Conservation (phyloP, 306 rosid species). For the Vigna angularis region DNA sequence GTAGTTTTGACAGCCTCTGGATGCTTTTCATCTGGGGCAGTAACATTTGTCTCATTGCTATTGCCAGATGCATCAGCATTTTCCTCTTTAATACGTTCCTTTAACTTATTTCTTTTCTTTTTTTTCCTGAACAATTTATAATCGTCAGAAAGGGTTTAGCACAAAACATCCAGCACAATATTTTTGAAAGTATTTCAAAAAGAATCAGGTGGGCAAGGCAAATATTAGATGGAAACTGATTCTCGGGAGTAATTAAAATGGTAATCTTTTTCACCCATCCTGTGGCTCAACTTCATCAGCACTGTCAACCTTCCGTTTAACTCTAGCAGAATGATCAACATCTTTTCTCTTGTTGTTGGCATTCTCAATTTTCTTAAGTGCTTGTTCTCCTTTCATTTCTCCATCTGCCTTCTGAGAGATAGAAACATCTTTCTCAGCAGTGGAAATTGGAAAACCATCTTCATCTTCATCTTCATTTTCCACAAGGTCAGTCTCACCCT, state of each 20-base stretch:
- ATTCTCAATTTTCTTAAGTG: conserved; percentile 49
- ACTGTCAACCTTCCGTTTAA: conserved; percentile 70
- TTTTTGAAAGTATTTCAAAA: neutral
- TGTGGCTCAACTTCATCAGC: conserved; percentile 57
- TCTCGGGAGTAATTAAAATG: neutral
- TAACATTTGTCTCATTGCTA: conserved; percentile 38
- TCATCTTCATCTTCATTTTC: conserved; percentile 95
- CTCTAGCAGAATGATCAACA: conserved; percentile 50
- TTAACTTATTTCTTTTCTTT: conserved; percentile 64
- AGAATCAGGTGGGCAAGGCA: neutral
- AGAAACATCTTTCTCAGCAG: conserved; percentile 49
- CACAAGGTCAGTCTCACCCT: too few species aligned
- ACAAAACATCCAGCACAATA: conserved; percentile 7
- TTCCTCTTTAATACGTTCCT: conserved; percentile 54
- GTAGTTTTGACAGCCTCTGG: conserved; percentile 47
- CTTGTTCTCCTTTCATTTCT: conserved; percentile 48
- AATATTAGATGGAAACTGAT: conserved; percentile 17
- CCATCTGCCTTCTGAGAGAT: conserved; percentile 50
- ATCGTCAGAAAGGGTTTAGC: conserved; percentile 28
- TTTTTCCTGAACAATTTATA: conserved; percentile 63
- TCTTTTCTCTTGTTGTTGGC: conserved; percentile 57
- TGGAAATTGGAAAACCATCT: conserved; percentile 89
- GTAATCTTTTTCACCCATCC: conserved; percentile 65
- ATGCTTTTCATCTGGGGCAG: conserved; percentile 48
- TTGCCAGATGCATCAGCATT: conserved; percentile 46